Conservation (phyloP, 2,329 filamentous ascomycete species). For the Alternaria burnsii region DNA sequence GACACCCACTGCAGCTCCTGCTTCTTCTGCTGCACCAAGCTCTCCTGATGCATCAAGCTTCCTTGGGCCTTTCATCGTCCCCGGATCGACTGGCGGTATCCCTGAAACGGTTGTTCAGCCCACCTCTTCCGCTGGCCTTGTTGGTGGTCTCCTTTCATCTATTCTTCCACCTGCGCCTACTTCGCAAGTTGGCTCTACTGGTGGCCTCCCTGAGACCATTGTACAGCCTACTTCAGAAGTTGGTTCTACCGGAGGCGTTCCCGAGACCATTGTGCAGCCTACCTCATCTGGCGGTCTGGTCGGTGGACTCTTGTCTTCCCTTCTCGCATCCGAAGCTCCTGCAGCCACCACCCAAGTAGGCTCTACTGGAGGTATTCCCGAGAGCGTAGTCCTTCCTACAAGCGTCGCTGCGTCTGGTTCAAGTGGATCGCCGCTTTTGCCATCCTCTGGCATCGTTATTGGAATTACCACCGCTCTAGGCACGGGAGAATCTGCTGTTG, state of each 20-base stretch:
- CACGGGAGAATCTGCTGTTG: slow-evolving; percentile 23
- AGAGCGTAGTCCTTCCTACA: slow-evolving; percentile 35
- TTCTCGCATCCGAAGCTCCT: slow-evolving; percentile 18
- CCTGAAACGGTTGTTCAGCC: slow-evolving; percentile 22
- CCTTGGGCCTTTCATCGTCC: slow-evolving; percentile 35
- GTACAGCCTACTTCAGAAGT: slow-evolving; percentile 23
- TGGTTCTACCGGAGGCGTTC: slow-evolving; percentile 24
- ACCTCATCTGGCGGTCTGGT: slow-evolving; percentile 15
- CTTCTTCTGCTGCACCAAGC: slow-evolving; percentile 15
- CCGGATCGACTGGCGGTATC: slow-evolving; percentile 31
- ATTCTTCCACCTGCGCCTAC: slow-evolving; percentile 19
- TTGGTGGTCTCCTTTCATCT: slow-evolving; percentile 24
- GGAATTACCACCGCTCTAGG: slow-evolving; percentile 49
- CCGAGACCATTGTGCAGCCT: slow-evolving; percentile 20
- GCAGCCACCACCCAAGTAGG: slow-evolving; percentile 26
- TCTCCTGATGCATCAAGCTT: slow-evolving; percentile 28
- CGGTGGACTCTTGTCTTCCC: slow-evolving; percentile 21
- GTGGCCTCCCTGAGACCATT: slow-evolving; percentile 24
- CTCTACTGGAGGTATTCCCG: slow-evolving; percentile 35
- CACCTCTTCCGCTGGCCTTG: slow-evolving; percentile 19
- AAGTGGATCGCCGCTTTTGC: slow-evolving; percentile 2
- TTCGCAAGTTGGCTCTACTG: slow-evolving; percentile 23
- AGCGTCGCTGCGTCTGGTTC: slow-evolving; percentile 13
- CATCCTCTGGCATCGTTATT: slow-evolving; percentile 42
- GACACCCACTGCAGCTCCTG: slow-evolving; percentile 22